Evolutionary conservation across 169 alveolate genomes (phyloP), one percentile per base, ranked within the genome.

Genomic region (Eimeria praecox): DNA sequence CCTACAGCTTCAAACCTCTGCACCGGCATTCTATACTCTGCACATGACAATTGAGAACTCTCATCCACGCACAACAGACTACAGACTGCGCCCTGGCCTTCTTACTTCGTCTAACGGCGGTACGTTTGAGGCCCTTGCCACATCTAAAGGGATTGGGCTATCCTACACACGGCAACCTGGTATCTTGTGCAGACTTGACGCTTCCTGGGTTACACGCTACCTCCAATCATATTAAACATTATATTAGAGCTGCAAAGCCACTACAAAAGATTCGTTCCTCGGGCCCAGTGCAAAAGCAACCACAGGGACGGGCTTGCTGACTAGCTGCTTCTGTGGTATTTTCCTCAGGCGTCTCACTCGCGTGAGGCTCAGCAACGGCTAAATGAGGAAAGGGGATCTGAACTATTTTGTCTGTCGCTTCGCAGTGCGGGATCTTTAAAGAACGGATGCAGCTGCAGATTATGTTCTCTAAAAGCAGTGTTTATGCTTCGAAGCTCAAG

Each of bases 21-120:
- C 5, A 18, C 6, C 5, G 18, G 69, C 69, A 59, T 6, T 12
- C 69, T 27, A 20, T 59, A 27, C 69, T 59, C 27, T 59, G 69
- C 69, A 33, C 83, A 73, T 44, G 24, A 24, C 44, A 35, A 6
- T 9, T 73, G 27, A 73, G 14, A 27, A 27, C 83, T 24, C 4
- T 2, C 12, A 73, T 73, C 27, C 30, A 73, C 83, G 27, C 83
- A 14, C 83, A 73, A 30, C 16, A 18, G 14, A 49, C 42, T 30
- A 16, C 83, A 73, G 83, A 73, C 33, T 42, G 83, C 83, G 12
- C 83, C 49, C 16, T 73, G 44, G 49, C 83, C 14, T 42, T 73
- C 33, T 49, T 73, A 44, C 83, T 73, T 35, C 83, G 24, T 49
- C 9, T 22, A 9, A 33, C 18, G 49, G 54, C 18, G 24, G 83